Evolutionary conservation across 2,329 filamentous ascomycete genomes (phyloP).

Genomic region (Teratosphaeria destructans): DNA sequence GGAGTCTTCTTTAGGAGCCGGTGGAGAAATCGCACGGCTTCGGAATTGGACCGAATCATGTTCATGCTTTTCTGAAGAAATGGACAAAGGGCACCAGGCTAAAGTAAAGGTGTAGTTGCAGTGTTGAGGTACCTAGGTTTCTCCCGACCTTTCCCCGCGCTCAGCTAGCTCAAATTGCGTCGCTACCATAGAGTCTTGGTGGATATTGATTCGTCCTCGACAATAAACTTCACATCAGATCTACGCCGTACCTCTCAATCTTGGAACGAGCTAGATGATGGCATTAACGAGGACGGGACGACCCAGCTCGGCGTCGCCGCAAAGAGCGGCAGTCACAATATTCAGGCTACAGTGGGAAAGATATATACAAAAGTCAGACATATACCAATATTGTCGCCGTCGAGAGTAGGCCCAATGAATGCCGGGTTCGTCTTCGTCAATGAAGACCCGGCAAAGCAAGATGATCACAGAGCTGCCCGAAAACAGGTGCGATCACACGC

Average conservation of each 20-base stretch:
- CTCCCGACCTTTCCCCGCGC: neutral
- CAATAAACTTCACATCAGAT: neutral
- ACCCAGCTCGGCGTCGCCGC: neutral
- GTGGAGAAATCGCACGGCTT: no score
- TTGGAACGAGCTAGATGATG: neutral
- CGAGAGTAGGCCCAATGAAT: neutral
- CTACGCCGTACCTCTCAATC: neutral
- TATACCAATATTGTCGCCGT: neutral
- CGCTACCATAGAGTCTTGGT: no score
- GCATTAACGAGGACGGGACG: neutral
- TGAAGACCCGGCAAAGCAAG: constrained; percentile 3
- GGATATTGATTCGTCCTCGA: neutral
- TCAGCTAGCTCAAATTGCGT: neutral
- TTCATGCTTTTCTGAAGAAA: neutral
- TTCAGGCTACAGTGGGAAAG: neutral
- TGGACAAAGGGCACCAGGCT: neutral
- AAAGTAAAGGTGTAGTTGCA: neutral
- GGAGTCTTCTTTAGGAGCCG: no score
- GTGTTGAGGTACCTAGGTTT: neutral
- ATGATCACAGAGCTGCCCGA: constrained; percentile 5
- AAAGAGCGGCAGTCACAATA: neutral
- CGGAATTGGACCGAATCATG: no score
- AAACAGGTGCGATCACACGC: constrained; percentile 12
- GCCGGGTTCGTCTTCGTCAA: constrained; percentile 9
- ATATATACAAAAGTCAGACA: neutral